Evolutionary conservation across 805 yeast genomes (phyloP).

Genomic region (Yamadazyma sp.): DNA sequence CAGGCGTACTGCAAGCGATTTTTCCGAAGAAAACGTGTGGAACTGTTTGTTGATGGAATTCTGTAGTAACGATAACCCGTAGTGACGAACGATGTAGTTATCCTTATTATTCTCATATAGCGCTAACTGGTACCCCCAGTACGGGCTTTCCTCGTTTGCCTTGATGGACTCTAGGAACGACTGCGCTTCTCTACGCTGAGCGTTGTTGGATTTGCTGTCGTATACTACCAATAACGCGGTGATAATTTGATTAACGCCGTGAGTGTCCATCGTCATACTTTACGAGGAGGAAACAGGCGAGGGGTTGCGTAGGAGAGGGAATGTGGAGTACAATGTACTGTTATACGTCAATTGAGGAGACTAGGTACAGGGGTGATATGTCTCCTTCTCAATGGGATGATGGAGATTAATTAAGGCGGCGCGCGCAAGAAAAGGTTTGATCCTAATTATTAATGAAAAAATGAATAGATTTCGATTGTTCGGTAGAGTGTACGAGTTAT

Average conservation of each 20-base stretch:
- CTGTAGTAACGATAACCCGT: slow-evolving; percentile 79
- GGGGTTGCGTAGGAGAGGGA: too few relatives aligned
- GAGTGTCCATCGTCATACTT: slow-evolving; percentile 16
- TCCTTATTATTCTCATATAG: slow-evolving; percentile 54
- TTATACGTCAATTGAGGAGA: too few relatives aligned
- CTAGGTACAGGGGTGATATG: too few relatives aligned
- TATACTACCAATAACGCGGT: slow-evolving; percentile 76
- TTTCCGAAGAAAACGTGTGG: slow-evolving; percentile 53
- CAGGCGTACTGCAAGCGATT: slow-evolving; percentile 65
- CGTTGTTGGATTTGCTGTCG: slow-evolving; percentile 61
- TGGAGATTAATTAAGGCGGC: too few relatives aligned
- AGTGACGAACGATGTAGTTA: slow-evolving; percentile 79
- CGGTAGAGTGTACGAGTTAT: too few relatives aligned
- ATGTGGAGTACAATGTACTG: too few relatives aligned
- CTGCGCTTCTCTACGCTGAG: slow-evolving; percentile 55
- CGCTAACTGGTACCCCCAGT: slow-evolving; percentile 88
- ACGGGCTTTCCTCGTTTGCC: slow-evolving; percentile 78
- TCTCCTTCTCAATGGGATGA: too few relatives aligned
- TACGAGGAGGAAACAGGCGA: too few relatives aligned
- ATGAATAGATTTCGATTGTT: too few relatives aligned
- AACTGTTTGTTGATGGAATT: slow-evolving; percentile 63
- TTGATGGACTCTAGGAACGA: slow-evolving; percentile 73
- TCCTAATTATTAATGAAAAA: too few relatives aligned
- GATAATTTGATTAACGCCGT: slow-evolving; percentile 70
- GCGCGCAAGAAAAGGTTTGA: too few relatives aligned